Evolutionary conservation across 2,329 filamentous ascomycete species (phyloP).

Genomic region (Acarospora socialis): DNA sequence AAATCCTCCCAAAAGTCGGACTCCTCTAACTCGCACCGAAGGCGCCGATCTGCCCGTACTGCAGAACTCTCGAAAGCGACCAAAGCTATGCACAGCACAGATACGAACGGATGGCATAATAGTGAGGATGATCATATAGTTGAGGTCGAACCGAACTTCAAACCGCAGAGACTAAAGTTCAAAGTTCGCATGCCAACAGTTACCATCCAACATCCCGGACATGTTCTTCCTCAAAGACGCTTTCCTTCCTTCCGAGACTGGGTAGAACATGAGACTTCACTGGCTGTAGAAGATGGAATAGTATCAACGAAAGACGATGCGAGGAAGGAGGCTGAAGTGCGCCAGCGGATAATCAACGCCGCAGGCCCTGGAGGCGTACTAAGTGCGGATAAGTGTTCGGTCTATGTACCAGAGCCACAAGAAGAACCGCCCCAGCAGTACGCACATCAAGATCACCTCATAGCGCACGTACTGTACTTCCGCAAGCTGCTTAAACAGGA

Average conservation of each 20-base stretch:
- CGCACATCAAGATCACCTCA: slow-evolving; percentile 74
- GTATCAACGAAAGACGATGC: slow-evolving; percentile 47
- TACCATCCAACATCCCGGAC: slow-evolving; percentile 37
- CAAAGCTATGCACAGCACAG: slow-evolving; percentile 2
- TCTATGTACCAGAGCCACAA: slow-evolving; percentile 57
- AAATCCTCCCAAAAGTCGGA: not conserved
- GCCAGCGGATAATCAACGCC: slow-evolving; percentile 57
- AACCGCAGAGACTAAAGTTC: slow-evolving; percentile 28
- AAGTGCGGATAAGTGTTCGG: slow-evolving; percentile 52
- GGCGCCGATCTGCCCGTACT: slow-evolving; percentile 1
- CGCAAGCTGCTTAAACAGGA: slow-evolving; percentile 67
- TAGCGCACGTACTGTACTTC: slow-evolving; percentile 66
- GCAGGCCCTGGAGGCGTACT: slow-evolving; percentile 62
- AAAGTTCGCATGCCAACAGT: slow-evolving; percentile 38
- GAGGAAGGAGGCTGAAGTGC: slow-evolving; percentile 51
- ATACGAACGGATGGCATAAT: slow-evolving; percentile 4
- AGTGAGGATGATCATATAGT: slow-evolving; percentile 14
- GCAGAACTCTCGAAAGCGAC: too few relatives aligned
- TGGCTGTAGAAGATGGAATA: slow-evolving; percentile 30
- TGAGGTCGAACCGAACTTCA: slow-evolving; percentile 3
- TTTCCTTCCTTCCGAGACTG: slow-evolving; percentile 48
- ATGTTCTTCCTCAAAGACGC: slow-evolving; percentile 31
- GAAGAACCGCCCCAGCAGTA: slow-evolving; percentile 68
- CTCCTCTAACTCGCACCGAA: not conserved
- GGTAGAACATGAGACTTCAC: slow-evolving; percentile 39